Evolutionary conservation across 306 rosid genomes (phyloP), one percentile per base, ranked within the genome.

Genomic region (Begonia loranthoides): DNA sequence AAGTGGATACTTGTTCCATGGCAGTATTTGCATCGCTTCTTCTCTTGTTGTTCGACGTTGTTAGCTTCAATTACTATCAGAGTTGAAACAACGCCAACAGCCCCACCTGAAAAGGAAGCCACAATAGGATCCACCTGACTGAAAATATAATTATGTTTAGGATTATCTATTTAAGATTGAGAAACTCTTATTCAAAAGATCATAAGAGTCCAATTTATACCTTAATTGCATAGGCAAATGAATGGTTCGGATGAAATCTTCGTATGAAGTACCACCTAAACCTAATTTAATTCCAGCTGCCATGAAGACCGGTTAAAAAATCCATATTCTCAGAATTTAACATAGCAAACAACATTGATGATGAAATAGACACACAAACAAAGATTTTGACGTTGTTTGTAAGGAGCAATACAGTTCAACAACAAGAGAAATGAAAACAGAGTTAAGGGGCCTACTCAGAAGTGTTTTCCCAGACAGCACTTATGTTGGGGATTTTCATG

Each of bases 111-210:
- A 75, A 90, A 90, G 19, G 97, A 90, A 49, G 97, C 97, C 43
- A 90, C 97, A 17, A 90, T 85, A 53, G 97, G 97, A 76, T 90
- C 97, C 64, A 90, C 97, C 70, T 90, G 82, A 78, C 97, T 90
- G 81, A 28, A 28, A 28, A 7, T 8, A 51, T 28, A 28, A 28
- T 7, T 28, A 28, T 7, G 9, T 28, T 28, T 28, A 28, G 36
- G 36, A 28, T 28, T 28, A 7, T 28, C 36, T 7, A 28, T 28
- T 28, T 28, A 28, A 28, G 36, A 28, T 28, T 28, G 36, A 28
- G 9, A 28, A 28, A 7, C 9, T 28, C 4, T 4, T 28, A 5
- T 8, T 28, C 6, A 3, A 22, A 22, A 28, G 36, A 7, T 28
- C 36, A 28, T 28, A 28, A 28, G 36, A 28, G 36, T 28, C 5